Evolutionary conservation across 2,329 filamentous ascomycete species (phyloP), one percentile per base, ranked within the genome.

Genomic region (Davidsoniella australis): DNA sequence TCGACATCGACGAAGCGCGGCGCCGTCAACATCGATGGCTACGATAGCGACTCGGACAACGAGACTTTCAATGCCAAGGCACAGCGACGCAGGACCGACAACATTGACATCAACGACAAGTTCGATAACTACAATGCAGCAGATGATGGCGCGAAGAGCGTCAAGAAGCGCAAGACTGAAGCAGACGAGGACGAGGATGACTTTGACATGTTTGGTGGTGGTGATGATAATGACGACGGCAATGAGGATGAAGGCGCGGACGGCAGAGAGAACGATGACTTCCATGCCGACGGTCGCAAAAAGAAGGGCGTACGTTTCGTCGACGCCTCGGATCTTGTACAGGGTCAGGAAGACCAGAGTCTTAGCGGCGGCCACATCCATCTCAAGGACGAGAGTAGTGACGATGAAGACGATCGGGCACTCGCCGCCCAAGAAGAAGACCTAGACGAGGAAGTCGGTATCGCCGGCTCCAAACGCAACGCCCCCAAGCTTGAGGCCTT

Each of bases 401-500:
- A 72, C 18, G 75, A 80, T 24, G 78, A 82, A 26, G 75, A 75
- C n/a, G 79, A 82, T 18, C 75, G 76, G n/a, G 80, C 85, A 45
- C 59, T 67, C 14, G 87, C 85, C 24, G 78, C 78, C 44, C 65
- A 85, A 33, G 85, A 85, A 55, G 78, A 83, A 53, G 84, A 78
- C 16, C 61, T 94, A 14, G 91, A 95, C 56, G 82, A 88, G 49
- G 91, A 98, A 62, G 71, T 98, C 5, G 91, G 91, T 2, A 81
- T 85, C 1, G 91, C 91, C 12, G 83, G 84, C 2, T 82, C 93
- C 57, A 96, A 95, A 67, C 84, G 80, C 58, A 86, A 95, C 63
- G 91, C 91, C 1, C 91, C 91, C 1, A 85, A 91, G 62, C 73
- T 98, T 5, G 91, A 96, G 63, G 89, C 89, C 2, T 98, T 98